Evolutionary conservation across 306 rosid species (phyloP).

Genomic region (Cicer cuneatum): DNA sequence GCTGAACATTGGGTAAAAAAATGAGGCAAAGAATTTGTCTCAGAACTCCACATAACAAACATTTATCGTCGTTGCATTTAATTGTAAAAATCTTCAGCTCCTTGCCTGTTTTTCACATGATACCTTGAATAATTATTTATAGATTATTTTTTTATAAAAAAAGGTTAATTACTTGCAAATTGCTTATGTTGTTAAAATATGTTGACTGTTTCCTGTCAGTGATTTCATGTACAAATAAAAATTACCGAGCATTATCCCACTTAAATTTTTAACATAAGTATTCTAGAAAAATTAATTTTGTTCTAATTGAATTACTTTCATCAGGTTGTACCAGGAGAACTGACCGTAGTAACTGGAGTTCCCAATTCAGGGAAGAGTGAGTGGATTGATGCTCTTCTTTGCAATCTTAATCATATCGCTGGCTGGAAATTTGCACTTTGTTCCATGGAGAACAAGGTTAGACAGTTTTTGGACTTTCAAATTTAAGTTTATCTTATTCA

Average conservation of each 20-base stretch:
- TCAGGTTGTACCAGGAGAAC: constrained; percentile 95
- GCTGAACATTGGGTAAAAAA: no score
- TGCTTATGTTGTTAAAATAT: not conserved
- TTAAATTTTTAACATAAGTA: constrained; percentile 3
- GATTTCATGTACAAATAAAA: constrained; percentile 10
- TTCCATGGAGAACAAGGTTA: constrained; percentile 94
- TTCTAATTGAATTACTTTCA: constrained; percentile 37
- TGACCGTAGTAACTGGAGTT: constrained; percentile 90
- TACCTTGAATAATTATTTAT: not conserved
- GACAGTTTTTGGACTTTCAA: constrained; percentile 43
- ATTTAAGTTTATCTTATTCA: constrained; percentile 10
- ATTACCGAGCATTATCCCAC: constrained; percentile 17
- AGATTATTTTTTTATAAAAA: not conserved
- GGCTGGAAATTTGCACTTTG: constrained; percentile 95
- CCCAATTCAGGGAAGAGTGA: constrained; percentile 99
- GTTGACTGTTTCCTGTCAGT: constrained; percentile 13
- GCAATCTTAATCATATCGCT: constrained; percentile 70
- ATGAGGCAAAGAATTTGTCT: no score
- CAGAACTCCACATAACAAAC: no score
- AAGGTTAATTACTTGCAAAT: not conserved
- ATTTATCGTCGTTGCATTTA: not conserved
- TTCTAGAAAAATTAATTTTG: constrained; percentile 26
- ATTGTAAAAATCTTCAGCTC: not conserved
- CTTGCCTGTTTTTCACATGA: not conserved
- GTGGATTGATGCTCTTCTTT: constrained; percentile 97